phyloP scores from a whole-genome alignment of 2,329 filamentous ascomycete genomes.

The Claviceps pazoutovae region DNA sequence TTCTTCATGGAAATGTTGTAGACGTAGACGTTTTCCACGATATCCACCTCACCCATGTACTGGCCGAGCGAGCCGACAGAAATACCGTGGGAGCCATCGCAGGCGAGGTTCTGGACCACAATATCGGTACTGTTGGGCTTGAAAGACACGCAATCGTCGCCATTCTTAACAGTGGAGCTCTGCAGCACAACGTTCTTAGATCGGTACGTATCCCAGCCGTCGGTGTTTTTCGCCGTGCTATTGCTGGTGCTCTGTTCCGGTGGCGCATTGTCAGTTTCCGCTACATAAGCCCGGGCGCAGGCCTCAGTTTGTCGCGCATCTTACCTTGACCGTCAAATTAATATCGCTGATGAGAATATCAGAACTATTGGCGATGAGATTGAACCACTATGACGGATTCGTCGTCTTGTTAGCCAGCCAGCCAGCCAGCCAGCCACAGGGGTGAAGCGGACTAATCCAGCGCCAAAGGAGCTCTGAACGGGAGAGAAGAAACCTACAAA shows the following conservation, averaged over 20 bases:
- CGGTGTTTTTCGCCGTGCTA: slow-evolving; percentile 42
- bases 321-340: slow-evolving; percentile 35
- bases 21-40: slow-evolving; percentile 55
- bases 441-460: no score
- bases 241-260: slow-evolving; percentile 25
- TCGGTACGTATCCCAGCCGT: slow-evolving; percentile 52
- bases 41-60: slow-evolving; percentile 48
- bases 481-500: not conserved
- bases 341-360: slow-evolving; percentile 51
- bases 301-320: not conserved
- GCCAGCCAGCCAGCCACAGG: not conserved
- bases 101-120: slow-evolving; percentile 50
- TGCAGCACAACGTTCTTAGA: slow-evolving; percentile 50
- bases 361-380: slow-evolving; percentile 50
- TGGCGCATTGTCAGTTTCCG: not conserved
- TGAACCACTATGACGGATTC: slow-evolving; percentile 21
- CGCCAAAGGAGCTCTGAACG: no score
- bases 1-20: slow-evolving; percentile 47
- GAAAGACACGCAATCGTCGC: slow-evolving; percentile 60
- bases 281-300: not conserved
- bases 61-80: slow-evolving; percentile 60
- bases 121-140: slow-evolving; percentile 61
- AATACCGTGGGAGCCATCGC: slow-evolving; percentile 59
- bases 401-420: not conserved
- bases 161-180: slow-evolving; percentile 49